Evolutionary conservation across 345 rosid species (phyloP).

Genomic region (Eucalyptus leucophloia): DNA sequence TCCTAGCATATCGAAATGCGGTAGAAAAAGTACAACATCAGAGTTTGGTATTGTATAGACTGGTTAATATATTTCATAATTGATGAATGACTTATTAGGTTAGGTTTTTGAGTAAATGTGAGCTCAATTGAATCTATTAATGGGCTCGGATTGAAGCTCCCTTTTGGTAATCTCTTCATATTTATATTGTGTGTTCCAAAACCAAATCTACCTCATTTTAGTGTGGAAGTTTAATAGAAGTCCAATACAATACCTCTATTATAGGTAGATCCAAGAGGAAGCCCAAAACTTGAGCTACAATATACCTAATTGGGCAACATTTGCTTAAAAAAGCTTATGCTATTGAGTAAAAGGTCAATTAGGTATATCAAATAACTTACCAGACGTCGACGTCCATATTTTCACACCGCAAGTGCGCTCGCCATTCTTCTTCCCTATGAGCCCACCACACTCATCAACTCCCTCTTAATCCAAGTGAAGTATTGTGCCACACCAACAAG

Average conservation of each 20-base stretch:
- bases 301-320: background rate
- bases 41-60: background rate
- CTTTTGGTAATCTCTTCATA: background rate
- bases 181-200: background rate
- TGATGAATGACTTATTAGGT: background rate
- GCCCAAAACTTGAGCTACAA: background rate
- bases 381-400: background rate
- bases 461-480: background rate
- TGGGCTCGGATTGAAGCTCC: fast-evolving
- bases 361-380: background rate
- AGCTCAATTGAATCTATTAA: background rate
- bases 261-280: background rate
- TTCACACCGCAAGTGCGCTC: background rate
- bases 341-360: background rate
- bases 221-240: background rate
- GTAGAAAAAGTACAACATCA: background rate
- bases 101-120: background rate
- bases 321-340: background rate
- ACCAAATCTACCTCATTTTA: background rate
- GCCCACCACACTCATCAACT: background rate
- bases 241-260: fast-evolving
- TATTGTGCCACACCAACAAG: background rate
- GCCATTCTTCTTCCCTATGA: background rate
- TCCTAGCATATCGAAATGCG: background rate
- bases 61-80: background rate